Percentiles rank a stretch among this genome's conserved stretches.
Evolutionary conservation across 352 stramenopile genomes (phyloP).

Genomic region (Elongisporangium prolatum): DNA sequence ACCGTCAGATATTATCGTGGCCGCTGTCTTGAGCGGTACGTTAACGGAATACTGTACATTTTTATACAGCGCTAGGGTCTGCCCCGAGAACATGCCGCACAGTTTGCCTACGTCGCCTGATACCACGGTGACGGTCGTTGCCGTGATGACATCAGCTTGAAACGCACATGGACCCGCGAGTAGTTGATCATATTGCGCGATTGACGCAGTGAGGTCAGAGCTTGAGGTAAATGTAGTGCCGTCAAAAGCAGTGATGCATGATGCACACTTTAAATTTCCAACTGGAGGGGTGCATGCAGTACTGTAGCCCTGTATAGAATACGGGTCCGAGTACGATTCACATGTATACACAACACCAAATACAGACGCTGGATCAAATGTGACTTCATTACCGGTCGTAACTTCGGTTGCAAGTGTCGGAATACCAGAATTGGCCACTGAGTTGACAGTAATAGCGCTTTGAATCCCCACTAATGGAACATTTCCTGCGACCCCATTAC

Average conservation of each 20-base stretch:
- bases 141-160: slow-evolving; percentile 22
- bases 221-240: slow-evolving; percentile 45
- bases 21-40: slow-evolving; percentile 38
- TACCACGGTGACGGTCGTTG: slow-evolving; percentile 31
- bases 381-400: slow-evolving; percentile 38
- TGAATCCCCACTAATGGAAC: slow-evolving; percentile 70
- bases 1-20: slow-evolving; percentile 26
- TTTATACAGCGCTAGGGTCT: slow-evolving; percentile 46
- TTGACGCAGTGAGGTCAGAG: slow-evolving; percentile 8
- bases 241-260: slow-evolving; percentile 62
- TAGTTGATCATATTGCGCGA: slow-evolving; percentile 24
- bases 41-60: slow-evolving; percentile 34
- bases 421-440: slow-evolving; percentile 13
- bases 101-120: slow-evolving; percentile 36
- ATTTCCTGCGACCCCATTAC: slow-evolving; percentile 76
- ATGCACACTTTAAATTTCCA: slow-evolving; percentile 31
- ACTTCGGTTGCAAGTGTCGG: slow-evolving; percentile 31
- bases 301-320: slow-evolving; percentile 47
- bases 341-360: slow-evolving; percentile 70
- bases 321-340: slow-evolving; percentile 83
- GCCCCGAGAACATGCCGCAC: slow-evolving; percentile 42
- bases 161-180: slow-evolving; percentile 60
- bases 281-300: slow-evolving; percentile 35
- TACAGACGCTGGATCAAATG: slow-evolving; percentile 24
- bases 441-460: slow-evolving; percentile 29